Evolutionary conservation across 192 early-diverging fungal genomes (phyloP).

Genomic region (Helicostylum pulchrum): DNA sequence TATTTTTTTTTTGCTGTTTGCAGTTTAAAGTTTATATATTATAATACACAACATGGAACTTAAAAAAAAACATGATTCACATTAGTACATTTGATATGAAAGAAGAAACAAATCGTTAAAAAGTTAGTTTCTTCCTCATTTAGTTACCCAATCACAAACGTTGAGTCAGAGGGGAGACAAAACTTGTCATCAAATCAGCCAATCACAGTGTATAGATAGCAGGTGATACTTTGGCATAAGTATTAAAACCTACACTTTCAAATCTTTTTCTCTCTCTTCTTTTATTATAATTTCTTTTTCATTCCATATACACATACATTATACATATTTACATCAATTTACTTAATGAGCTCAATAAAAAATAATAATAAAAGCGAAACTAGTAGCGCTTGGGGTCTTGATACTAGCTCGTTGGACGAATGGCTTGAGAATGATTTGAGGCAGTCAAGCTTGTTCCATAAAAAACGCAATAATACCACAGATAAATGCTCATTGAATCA

Average conservation of each 20-base stretch:
- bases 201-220: conserved; percentile 13
- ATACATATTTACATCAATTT: background rate
- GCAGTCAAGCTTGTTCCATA: conserved; percentile 9
- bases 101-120: background rate
- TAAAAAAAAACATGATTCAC: too few relatives aligned
- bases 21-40: too few relatives aligned
- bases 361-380: background rate
- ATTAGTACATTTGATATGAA: too few relatives aligned
- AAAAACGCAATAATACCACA: background rate
- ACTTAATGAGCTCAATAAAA: conserved; percentile 6
- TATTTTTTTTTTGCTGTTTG: too few relatives aligned
- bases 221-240: conserved; percentile 13
- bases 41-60: too few relatives aligned
- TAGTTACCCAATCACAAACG: conserved; percentile 22
- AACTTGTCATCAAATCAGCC: conserved; percentile 25
- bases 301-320: background rate
- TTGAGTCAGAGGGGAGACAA: conserved; percentile 3
- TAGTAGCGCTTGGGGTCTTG: conserved; percentile 3
- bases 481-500: too few relatives aligned
- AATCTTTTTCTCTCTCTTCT: too few relatives aligned
- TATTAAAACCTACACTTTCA: too few relatives aligned
- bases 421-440: conserved; percentile 26
- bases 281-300: background rate
- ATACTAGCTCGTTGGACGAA: conserved; percentile 18
- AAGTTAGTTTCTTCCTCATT: conserved; percentile 12